Base-by-base conservation (phyloP, 805 yeast species). In the Saturnispora ahearnii region DNA sequence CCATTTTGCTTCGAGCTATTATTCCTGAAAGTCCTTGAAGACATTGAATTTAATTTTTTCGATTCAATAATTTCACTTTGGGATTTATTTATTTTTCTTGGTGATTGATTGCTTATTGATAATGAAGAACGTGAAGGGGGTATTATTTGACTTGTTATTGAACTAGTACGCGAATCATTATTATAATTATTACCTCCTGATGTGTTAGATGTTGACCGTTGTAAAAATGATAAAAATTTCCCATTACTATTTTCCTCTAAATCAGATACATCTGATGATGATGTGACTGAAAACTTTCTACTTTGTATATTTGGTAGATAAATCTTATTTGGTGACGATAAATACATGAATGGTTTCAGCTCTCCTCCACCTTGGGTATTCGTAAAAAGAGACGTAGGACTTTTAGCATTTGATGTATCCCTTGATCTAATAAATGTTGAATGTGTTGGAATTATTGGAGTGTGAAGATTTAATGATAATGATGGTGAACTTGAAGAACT, bases 1-100 rank as follows among this genome's bases (percentile, higher is more conserved):
- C 18, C 13, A 26, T 26, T 26, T 26, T 26, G 29, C 29, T 26
- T 26, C 3, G 29, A 13, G 21, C 18, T 34, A 3, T 31, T 41
- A 28, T 13, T 44, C 40, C 69, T 53, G 51, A 65, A 65, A 3
- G 67, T 65, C 51, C 69, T 52, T 36, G 58, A 61, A 18, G 64
- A 56, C 65, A 65, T 59, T 8, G 66, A 64, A 11, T 52, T 57
- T n/a, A 67, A 62, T 6, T 66, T 57, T 18, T 42, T 40, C 1
- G 41, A 30, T 12, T 31, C 36, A 42, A 18, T 31, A 12, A 18
- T 18, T 24, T 38, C 26, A 28, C 31, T 10, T 15, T 18, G 18
- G 10, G 49, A 32, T 37, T 26, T 41, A 3, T 30, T 30, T 45
- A 41, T 29, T 9, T 36, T 36, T 11, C 40, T 36, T 18, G 40